These are phyloP conservation scores for Paraurostyla sp. DNA, from an alignment of 73 alveolate genomes.

Conservation along the genomic window DNA sequence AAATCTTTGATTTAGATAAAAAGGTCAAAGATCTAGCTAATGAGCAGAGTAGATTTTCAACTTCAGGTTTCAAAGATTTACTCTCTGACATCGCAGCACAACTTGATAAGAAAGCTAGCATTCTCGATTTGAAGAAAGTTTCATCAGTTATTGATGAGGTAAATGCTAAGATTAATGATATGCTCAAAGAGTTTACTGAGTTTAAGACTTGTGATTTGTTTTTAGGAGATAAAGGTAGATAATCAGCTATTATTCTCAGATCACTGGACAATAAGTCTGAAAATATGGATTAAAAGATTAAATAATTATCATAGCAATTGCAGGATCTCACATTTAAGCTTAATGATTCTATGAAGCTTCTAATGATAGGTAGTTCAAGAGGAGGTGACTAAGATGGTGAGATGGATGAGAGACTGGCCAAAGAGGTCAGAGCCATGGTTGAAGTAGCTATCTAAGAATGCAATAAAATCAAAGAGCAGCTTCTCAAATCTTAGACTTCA, in stretches of 20 bases:
- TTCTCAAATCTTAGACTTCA: background rate
- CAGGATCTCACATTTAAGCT: background rate
- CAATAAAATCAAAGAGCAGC: background rate
- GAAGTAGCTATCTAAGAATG: slow-evolving; percentile 21
- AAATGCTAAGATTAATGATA: background rate
- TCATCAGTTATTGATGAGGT: slow-evolving; percentile 24
- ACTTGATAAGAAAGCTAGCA: slow-evolving; percentile 33
- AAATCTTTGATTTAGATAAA: background rate
- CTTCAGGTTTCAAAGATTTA: background rate
- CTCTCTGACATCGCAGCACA: background rate
- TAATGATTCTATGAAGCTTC: slow-evolving; percentile 10
- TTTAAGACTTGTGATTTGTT: slow-evolving; percentile 23
- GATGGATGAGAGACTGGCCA: slow-evolving; percentile 8
- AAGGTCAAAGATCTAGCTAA: background rate
- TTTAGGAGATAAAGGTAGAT: slow-evolving; percentile 38
- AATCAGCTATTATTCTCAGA: background rate
- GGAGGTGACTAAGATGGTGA: background rate
- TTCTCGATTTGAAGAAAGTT: slow-evolving; percentile 13
- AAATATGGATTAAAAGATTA: background rate
- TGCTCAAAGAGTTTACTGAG: background rate
- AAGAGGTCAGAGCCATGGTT: background rate
- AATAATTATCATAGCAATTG: background rate
- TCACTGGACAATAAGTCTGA: background rate
- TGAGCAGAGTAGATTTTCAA: background rate
- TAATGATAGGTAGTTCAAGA: slow-evolving; percentile 32